These are phyloP conservation scores for Penicillium crystallinum DNA, from an alignment of 495 filamentous ascomycete genomes.

Conservation along the genomic window DNA sequence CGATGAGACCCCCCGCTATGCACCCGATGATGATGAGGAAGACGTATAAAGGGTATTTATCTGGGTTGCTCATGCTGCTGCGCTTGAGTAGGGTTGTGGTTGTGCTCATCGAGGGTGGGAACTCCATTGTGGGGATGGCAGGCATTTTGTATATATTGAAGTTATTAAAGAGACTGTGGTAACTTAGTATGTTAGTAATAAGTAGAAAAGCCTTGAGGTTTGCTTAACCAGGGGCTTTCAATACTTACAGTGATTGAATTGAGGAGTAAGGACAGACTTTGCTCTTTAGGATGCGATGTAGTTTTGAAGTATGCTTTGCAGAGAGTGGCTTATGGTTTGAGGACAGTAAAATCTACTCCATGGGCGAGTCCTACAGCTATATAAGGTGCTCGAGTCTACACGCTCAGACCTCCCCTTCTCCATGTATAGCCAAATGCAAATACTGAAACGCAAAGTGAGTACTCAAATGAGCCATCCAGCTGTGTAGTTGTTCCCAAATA, in stretches of 20 bases:
- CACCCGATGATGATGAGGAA: constrained; percentile 26
- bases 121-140: constrained; percentile 3
- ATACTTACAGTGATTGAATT: not conserved
- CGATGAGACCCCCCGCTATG: constrained; percentile 17
- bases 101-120: not conserved
- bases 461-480: constrained; percentile 8
- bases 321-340: not conserved
- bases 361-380: not conserved
- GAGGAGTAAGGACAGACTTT: not conserved
- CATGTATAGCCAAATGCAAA: not conserved
- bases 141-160: not conserved
- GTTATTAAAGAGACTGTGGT: not conserved
- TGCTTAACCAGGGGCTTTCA: not conserved
- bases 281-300: not conserved
- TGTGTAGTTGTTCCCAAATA: constrained; percentile 12
- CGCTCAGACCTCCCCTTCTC: not conserved
- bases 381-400: not conserved
- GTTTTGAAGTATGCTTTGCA: no score
- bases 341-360: not conserved
- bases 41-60: constrained; percentile 23
- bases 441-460: constrained; percentile 15
- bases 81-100: constrained; percentile 11
- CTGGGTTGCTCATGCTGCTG: not conserved
- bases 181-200: not conserved
- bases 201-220: not conserved